Evolutionary conservation across 2,329 filamentous ascomycete species (phyloP).

Genomic region (Fusarium sp.): DNA sequence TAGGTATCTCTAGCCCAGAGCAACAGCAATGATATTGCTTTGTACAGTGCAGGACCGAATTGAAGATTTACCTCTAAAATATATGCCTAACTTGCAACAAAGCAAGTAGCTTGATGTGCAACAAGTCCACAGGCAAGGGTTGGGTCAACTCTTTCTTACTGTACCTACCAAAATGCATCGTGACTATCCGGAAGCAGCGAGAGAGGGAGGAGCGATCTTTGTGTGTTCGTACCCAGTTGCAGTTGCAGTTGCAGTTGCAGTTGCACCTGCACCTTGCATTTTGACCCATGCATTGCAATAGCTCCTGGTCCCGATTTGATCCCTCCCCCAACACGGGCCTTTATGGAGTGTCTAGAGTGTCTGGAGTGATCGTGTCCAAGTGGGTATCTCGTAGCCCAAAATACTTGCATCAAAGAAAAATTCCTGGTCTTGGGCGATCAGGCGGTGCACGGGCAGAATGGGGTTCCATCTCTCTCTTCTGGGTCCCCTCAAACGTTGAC

Average conservation of each 20-base stretch:
- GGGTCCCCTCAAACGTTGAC: conserved; percentile 20
- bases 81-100: conserved; percentile 1
- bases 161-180: background rate
- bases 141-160: conserved; percentile 1
- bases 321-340: conserved; percentile 12
- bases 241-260: background rate
- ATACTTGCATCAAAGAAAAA: conserved; percentile 22
- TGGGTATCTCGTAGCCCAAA: conserved; percentile 15
- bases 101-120: conserved; percentile 16
- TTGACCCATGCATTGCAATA: background rate
- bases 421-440: conserved; percentile 29
- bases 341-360: conserved; percentile 12
- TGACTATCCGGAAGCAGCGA: conserved; percentile 25
- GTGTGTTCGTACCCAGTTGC: background rate
- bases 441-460: conserved; percentile 22
- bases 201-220: background rate
- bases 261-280: conserved; percentile 7
- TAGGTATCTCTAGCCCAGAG: background rate
- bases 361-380: conserved; percentile 4
- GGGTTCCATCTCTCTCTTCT: background rate
- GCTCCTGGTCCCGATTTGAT: conserved; percentile 12
- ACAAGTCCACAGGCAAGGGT: background rate
- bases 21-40: background rate
- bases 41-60: conserved; percentile 22
- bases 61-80: conserved; percentile 12